Percentiles rank a stretch among this genome's conserved stretches.
Evolutionary conservation across 1,284 basidiomycete species (phyloP).

Genomic region (Ustilago vetiveriae): DNA sequence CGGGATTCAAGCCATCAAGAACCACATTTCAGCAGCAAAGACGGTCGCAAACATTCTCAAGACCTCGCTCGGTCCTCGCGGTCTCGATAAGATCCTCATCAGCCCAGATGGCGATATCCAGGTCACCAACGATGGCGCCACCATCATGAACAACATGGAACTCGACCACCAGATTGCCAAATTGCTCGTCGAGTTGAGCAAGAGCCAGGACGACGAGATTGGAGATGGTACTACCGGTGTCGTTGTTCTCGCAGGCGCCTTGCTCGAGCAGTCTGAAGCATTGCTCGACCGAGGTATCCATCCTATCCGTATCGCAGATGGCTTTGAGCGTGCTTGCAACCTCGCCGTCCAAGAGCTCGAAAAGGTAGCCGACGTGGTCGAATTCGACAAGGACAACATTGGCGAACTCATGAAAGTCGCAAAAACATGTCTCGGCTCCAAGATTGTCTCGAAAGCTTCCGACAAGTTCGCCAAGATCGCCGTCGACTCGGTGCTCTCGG

Average conservation of each 20-base stretch:
- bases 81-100: slow-evolving; percentile 98
- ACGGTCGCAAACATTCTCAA: slow-evolving; percentile 94
- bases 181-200: slow-evolving; percentile 92
- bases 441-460: slow-evolving; percentile 98
- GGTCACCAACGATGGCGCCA: slow-evolving; percentile 96
- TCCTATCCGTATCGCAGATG: slow-evolving; percentile 97
- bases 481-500: slow-evolving; percentile 92
- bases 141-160: slow-evolving; percentile 70
- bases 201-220: slow-evolving; percentile 99
- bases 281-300: slow-evolving; percentile 97
- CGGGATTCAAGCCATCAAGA: slow-evolving; percentile 93
- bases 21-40: slow-evolving; percentile 76
- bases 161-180: slow-evolving; percentile 99
- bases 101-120: slow-evolving; percentile 98
- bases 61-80: slow-evolving; percentile 92
- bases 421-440: slow-evolving; percentile 94
- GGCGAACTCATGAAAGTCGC: slow-evolving; percentile 81
- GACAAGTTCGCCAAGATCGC: slow-evolving; percentile 96
- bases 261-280: slow-evolving; percentile 83
- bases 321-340: slow-evolving; percentile 91
- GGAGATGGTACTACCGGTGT: slow-evolving; percentile 99
- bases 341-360: slow-evolving; percentile 91
- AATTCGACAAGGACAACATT: slow-evolving; percentile 83
- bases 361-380: slow-evolving; percentile 87
- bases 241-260: slow-evolving; percentile 94